Evolutionary conservation across 345 rosid species (phyloP), one percentile per base, ranked within the genome.

Genomic region (Sisymbrium irio): DNA sequence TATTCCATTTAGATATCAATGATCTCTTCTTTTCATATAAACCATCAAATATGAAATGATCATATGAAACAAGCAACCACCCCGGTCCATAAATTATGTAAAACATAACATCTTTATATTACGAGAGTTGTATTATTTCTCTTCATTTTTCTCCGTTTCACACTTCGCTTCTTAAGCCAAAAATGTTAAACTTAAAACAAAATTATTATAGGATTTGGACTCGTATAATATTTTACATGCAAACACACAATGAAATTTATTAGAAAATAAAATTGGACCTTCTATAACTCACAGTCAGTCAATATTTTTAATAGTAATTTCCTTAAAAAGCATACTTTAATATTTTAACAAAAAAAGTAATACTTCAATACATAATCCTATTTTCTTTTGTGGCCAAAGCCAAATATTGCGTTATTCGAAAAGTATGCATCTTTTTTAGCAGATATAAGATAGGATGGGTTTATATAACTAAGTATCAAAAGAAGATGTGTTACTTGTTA

Each of bases 401-500:
- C 20, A 27, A 49, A 19, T 49, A 62, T 9, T 19, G 56, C 44
- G 37, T 33, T 20, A 63, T 15, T 22, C 13, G 32, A 55, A 54
- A 54, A 12, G 2, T 35, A 55, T 20, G 22, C 47, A 44, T 35
- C 19, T 25, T 10, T 2, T 0, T 1, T 22, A 54, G 54, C 20
- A 18, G 55, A 30, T 54, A 64, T 15, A 25, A 36, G n/a, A 37
- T 35, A 49, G 15, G 36, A 47, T 74, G 53, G 53, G 58, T n/a
- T 3, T 18, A 27, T 22, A 46, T 5, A 65, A 10, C 32, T 10
- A 57, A 57, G 30, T 9, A 66, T 74, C 7, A 74, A 74, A 65
- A 39, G n/a, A 42, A 67, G 62, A 59, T n/a, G 67, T 75, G 20
- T 75, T 50, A 12, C 78, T 59, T 67, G 68, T 75, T 49, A 67